Base-by-base conservation (phyloP, 1,139 yeast species). In the Nakaseomyces kungkrabaensis region DNA sequence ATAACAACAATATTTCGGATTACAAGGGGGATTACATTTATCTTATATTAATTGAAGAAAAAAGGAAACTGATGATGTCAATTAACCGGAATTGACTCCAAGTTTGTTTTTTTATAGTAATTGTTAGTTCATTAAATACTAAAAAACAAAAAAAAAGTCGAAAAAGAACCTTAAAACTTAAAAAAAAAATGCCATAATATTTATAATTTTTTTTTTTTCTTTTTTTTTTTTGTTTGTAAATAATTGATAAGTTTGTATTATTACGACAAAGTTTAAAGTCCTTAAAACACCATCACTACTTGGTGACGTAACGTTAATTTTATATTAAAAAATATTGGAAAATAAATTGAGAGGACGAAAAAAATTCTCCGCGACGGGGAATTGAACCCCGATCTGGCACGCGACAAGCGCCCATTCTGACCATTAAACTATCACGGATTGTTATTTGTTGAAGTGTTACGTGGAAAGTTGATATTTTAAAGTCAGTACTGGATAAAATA, bases 351-450 rank as follows among this genome's bases (percentile, higher is more conserved):
- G 22, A 56, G 22, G 3, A 3, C 1, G 22, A 17, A 17, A 17
- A 17, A 17, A 57, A 52, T 51, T 51, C 68, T 64, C 68, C 68
- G 67, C 66, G 67, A 64, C 67, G 67, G 67, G 68, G 68, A 64
- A 64, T 64, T 62, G 68, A 64, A 63, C 67, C 68, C 68, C 67
- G 67, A 64, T 64, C 68, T 61, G 63, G 66, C 66, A 60, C 68
- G 68, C 67, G 68, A 63, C 68, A 64, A 64, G 67, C 67, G 65
- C 67, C 65, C 61, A 64, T 63, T 63, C 68, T 64, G 54, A 63
- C 68, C 68, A 63, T 63, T 64, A 64, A 64, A 64, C 68, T 64
- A 64, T 63, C 68, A 27, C 49, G 49, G 49, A 47, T 26, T 17
- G 3, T 17, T 45, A 17, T 17, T 17, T 17, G 22, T 17, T 17